Evolutionary conservation across 352 stramenopile genomes (phyloP), one percentile per base, ranked within the genome.

Genomic region (Phytophthora cajani): DNA sequence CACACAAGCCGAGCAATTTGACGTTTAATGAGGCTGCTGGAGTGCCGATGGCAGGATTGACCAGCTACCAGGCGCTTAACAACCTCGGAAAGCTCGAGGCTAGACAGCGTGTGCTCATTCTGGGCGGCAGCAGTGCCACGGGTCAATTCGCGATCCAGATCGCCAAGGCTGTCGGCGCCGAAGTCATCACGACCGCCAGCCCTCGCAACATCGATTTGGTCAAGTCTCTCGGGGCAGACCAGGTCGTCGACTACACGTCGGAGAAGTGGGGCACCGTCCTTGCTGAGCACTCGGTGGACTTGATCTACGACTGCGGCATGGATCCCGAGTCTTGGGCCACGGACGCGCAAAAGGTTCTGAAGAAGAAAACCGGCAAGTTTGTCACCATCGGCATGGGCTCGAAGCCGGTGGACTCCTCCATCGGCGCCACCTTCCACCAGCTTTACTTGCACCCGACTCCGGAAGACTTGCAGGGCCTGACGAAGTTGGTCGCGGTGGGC

Each of bases 131-230:
- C 62, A 78, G 83, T 25, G 74, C 78, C 50, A 85, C 72, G 9
- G 87, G 84, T 8, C 21, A 80, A 10, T 77, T 84, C n/a, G 87
- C 49, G 12, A 58, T 91, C 5, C 85, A 91, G 56, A 70, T 92
- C 38, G 84, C 81, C 16, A 86, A 86, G 59, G 46, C 57, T 0
- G 8, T 70, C 0, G 75, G 63, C 1, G 71, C 71, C 7, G 52
- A 72, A 52, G 71, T 79, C 17, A 77, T 85, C 58, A 67, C 66
- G 0, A 87, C 77, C 1, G 61, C 59, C 11, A 89, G 81, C 54
- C 44, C 65, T 10, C 67, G 69, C 56, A 86, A 89, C 36, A 57
- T 58, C 1, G 77, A 76, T 32, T 59, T 78, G 0, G 77, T 84
- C 9, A 74, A 79, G 53, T 62, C 62, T 11, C 61, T 85, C 0